Evolutionary conservation across 1,139 yeast species (phyloP), one percentile per base, ranked within the genome.

Genomic region (Hemisphaericaspora xylanilytica): DNA sequence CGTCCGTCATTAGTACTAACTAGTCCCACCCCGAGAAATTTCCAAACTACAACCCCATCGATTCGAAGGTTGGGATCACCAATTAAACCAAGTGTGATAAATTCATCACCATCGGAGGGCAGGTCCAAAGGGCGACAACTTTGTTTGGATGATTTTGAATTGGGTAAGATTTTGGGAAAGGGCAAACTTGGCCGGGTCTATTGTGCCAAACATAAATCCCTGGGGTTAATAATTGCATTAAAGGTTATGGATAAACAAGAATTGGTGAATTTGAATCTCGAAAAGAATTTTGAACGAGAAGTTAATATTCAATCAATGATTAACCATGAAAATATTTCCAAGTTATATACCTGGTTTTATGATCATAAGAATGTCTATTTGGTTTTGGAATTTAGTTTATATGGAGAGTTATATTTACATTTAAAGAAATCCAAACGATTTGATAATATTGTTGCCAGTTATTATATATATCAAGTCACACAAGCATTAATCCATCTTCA

Each of bases 161-260:
- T 92, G 33, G 98, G 98, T 10, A 76, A 84, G 40, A 81, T 85
- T 42, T 71, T 92, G 28, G 98, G 98, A 0, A 88, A 87, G 56
- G 98, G 98, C 3, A 89, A 89, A 59, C 80, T 90, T 51, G 98
- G 98, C 3, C 81, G 80, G 50, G 98, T 92, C 0, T 90, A 89
- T 60, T 86, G 96, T 53, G 97, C 85, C 11, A 73, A 76, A 43
- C 97, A 90, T 56, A 81, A 77, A 50, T 53, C 63, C 22, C 75
- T 88, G 0, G 95, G 95, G 1, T 86, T 79, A 52, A 71, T 92
- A 2, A 86, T 95, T 58, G 98, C 98, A 0, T 65, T 92, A 50
- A 92, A 92, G 56, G 95, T 85, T 5, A 87, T 92, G 96, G 80
- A 82, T 45, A 90, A 89, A 61, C 69, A 71, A 36, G 97, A 89